Evolutionary conservation across 2,329 filamentous ascomycete species (phyloP), one percentile per base, ranked within the genome.

Genomic region (Ceratocystis albifundus): DNA sequence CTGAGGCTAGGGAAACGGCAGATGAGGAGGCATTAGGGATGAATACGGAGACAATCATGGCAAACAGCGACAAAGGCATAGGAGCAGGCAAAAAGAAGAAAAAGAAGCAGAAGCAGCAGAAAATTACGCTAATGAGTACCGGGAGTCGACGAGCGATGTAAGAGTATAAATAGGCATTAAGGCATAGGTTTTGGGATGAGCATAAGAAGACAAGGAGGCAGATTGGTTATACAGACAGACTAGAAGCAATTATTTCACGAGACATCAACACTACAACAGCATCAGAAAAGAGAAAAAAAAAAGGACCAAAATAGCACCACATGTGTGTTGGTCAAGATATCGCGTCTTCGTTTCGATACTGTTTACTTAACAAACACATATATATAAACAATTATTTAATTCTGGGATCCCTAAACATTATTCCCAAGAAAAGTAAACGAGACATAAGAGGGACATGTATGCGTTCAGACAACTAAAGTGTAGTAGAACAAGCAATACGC

Each of bases 111-210:
- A 85, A 84, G 71, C 85, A 84, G 71, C 85, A 87, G 74, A 88
- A 88, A 77, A 88, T 88, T 69, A 88, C 85, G 15, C 73, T 88
- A 69, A 88, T 88, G 85, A 88, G 84, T 70, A 88, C 86, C 1
- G 82, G 82, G 59, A 79, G 82, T n/a, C 76, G 79, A 55, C 75
- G 80, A 69, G 80, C 79, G 28, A 73, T 75, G 30, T 79, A n/a
- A 53, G n/a, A 22, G 48, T 32, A 53, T 1, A 64, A 20, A 53
- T 28, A 20, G 10, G 20, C 15, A 22, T 10, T 36, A n/a, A 17
- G n/a, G n/a, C 28, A 28, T 30, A 15, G n/a, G n/a, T 32, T n/a
- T 20, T 15, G 17, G 32, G 17, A 50, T 7, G 45, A 5, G 30
- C 36, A 32, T 48, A 20, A 25, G 28, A 32, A 17, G 22, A 53